Evolutionary conservation across 1,284 basidiomycete genomes (phyloP).

Genomic region (Uromyces viciae-fabae): DNA sequence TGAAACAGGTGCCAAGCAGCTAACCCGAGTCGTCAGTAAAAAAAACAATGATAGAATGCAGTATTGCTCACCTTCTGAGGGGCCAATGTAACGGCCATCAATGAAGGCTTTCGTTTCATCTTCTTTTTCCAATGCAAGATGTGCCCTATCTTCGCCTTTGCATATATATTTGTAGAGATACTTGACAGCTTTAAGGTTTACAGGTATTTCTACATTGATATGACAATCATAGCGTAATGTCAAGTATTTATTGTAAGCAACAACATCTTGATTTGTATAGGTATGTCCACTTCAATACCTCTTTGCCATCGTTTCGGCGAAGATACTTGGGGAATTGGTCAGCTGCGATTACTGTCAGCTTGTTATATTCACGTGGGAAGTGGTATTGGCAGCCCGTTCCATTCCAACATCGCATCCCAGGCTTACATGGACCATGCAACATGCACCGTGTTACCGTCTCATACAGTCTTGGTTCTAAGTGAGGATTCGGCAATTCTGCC

Average conservation of each 20-base stretch:
- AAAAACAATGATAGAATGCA: constrained; percentile 49
- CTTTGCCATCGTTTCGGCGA: neutral
- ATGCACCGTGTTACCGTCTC: constrained; percentile 55
- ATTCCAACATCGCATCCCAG: constrained; percentile 55
- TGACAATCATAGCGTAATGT: neutral
- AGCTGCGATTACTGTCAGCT: constrained; percentile 54
- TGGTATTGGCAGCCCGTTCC: constrained; percentile 57
- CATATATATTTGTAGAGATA: constrained; percentile 31
- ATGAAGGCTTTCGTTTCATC: neutral
- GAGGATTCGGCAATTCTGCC: constrained; percentile 58
- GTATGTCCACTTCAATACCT: neutral
- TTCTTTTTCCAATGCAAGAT: neutral
- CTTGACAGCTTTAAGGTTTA: constrained; percentile 1
- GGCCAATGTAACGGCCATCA: constrained; percentile 56
- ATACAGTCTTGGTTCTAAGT: constrained; percentile 56
- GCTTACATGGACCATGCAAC: constrained; percentile 60
- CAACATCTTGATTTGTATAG: constrained; percentile 5
- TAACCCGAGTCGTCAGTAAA: neutral
- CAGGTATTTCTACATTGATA: constrained; percentile 25
- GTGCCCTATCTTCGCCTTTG: constrained; percentile 1
- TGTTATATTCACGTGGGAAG: constrained; percentile 57
- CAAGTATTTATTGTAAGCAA: neutral
- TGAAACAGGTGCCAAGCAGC: neutral
- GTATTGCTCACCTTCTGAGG: constrained; percentile 56
- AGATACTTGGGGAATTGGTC: constrained; percentile 54